Base-by-base conservation (phyloP, 1,284 basidiomycete genomes). In the Cutaneotrichosporon cavernicola region DNA sequence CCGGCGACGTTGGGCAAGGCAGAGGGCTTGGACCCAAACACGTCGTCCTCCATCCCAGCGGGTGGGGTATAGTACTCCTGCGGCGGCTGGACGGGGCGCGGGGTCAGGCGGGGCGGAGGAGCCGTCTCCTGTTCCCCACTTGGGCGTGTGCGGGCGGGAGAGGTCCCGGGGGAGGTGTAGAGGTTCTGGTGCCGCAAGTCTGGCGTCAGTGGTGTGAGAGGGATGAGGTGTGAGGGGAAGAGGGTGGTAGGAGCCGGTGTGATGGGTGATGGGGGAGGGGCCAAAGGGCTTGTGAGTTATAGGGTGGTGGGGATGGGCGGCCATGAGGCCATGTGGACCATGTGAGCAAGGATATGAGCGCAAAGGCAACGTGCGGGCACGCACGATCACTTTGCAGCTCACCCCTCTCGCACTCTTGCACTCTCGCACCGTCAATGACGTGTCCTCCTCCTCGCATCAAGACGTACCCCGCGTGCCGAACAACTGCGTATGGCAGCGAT, bases 391-490 rank as follows among this genome's bases (percentile, higher is more conserved):
- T 9, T 7, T 9, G 16, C 49, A 0, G 49, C 21, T 11, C 22
- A 13, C 9, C 16, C 21, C 18, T 6, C 40, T 43, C 18, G 16
- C 43, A 2, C 13, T 14, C 13, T 10, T 18, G 0, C 43, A 5
- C 18, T 9, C 34, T 36, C 18, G 43, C 43, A 18, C 40, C 43
- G 18, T 18, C 43, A 18, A 8, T 18, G 43, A 46, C 43, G 43
- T 46, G 43, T 26, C 26, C 26, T 26, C 26, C 6, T 16, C 36
- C 38, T 40, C 38, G 5, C 10, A 40, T 14, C 22, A 5, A 13
- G 18, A 63, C 73, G 64, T 61, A 79, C 78, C 75, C 71, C 75
- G 64, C 1, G 79, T 79, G 4, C 77, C 77, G 65, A 76, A 80
- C 6, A 76, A 64, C 61, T 76, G 72, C 8, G 73, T 73, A 68